Conservation (phyloP, 2,329 filamentous ascomycete species). For the Neopestalotiopsis clavispora region DNA sequence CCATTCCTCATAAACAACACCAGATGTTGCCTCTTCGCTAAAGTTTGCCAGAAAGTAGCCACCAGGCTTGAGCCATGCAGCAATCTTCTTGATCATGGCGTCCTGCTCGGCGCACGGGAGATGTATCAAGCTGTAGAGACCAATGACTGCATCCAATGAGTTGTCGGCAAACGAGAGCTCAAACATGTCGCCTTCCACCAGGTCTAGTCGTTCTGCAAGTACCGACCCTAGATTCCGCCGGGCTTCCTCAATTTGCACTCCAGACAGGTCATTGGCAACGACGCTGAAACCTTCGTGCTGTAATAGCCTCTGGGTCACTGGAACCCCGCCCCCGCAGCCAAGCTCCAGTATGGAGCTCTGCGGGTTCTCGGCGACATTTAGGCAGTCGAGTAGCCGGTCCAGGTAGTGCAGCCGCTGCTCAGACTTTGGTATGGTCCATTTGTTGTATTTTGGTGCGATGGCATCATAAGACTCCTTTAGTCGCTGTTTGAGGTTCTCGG, state of each 20-base stretch:
- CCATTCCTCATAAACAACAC: slow-evolving; percentile 38
- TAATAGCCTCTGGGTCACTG: slow-evolving; percentile 41
- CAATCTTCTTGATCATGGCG: slow-evolving; percentile 48
- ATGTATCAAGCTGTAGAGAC: slow-evolving; percentile 60
- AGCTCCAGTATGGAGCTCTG: slow-evolving; percentile 41
- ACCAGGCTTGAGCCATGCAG: slow-evolving; percentile 54
- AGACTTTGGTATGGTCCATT: slow-evolving; percentile 41
- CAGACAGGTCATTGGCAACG: slow-evolving; percentile 48
- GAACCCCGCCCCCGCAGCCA: slow-evolving; percentile 46
- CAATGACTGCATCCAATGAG: slow-evolving; percentile 53
- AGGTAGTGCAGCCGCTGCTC: slow-evolving; percentile 40
- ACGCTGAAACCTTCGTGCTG: slow-evolving; percentile 29
- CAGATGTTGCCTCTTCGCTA: slow-evolving; percentile 32
- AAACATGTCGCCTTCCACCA: slow-evolving; percentile 45
- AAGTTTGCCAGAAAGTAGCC: slow-evolving; percentile 57
- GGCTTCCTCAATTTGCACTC: slow-evolving; percentile 41
- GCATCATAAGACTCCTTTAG: slow-evolving; percentile 44
- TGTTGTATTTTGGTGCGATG: slow-evolving; percentile 45
- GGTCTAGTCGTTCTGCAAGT: slow-evolving; percentile 20
- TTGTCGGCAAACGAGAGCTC: slow-evolving; percentile 34
- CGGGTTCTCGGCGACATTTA: slow-evolving; percentile 21
- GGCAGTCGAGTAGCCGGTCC: slow-evolving; percentile 34
- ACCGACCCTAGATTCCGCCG: background rate
- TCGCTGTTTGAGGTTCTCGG: slow-evolving; percentile 42
- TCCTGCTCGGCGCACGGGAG: slow-evolving; percentile 56